phyloP scores from a whole-genome alignment of 2,329 filamentous ascomycete genomes.

The Setomelanomma holmii region DNA sequence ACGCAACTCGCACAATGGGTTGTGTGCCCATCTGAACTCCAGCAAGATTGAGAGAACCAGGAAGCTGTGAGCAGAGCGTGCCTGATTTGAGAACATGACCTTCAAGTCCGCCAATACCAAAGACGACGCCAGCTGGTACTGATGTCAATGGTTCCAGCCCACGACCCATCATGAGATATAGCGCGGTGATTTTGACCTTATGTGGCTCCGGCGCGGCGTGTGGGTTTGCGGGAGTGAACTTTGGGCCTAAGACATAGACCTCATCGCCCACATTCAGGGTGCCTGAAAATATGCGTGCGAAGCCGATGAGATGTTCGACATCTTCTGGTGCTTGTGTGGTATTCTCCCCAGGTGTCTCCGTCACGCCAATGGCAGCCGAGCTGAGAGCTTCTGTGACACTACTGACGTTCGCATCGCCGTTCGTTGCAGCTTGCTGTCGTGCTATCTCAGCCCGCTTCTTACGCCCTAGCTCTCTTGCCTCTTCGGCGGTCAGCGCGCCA shows the following conservation, averaged over 20 bases:
- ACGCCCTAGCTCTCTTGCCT: constrained; percentile 85
- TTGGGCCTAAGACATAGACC: constrained; percentile 89
- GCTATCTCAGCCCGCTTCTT: constrained; percentile 91
- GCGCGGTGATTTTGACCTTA: constrained; percentile 82
- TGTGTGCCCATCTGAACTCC: constrained; percentile 81
- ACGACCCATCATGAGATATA: constrained; percentile 96
- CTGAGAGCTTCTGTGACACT: constrained; percentile 66
- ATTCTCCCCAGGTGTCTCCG: constrained; percentile 41
- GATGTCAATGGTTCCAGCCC: constrained; percentile 81
- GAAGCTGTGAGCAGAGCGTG: constrained; percentile 85
- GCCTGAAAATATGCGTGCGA: constrained; percentile 92
- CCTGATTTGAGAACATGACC: constrained; percentile 95
- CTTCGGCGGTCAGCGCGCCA: constrained; percentile 79
- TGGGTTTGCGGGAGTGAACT: constrained; percentile 84
- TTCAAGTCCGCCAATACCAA: constrained; percentile 91
- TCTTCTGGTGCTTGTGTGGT: constrained; percentile 67
- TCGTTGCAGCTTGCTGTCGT: constrained; percentile 70
- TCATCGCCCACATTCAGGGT: constrained; percentile 87
- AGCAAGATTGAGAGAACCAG: constrained; percentile 88
- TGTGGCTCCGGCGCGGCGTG: constrained; percentile 75
- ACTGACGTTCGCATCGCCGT: constrained; percentile 56
- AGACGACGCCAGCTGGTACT: constrained; percentile 92
- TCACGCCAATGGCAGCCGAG: constrained; percentile 60
- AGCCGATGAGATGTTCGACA: constrained; percentile 89
- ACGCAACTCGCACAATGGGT: constrained; percentile 91